These are phyloP conservation scores for Russula foetens DNA, from an alignment of 768 basidiomycete genomes.

Conservation along the genomic window DNA sequence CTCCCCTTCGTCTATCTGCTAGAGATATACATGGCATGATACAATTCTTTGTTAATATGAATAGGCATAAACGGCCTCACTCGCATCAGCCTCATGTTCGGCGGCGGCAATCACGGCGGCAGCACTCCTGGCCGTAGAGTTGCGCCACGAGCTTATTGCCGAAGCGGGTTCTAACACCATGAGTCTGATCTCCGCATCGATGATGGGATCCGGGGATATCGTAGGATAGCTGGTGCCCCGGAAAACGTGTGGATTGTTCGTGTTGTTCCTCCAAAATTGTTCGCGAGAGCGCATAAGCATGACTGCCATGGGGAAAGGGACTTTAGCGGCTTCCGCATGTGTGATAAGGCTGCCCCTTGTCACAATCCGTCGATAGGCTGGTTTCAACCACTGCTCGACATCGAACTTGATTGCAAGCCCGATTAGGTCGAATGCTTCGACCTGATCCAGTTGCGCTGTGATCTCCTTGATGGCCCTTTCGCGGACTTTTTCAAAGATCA, in stretches of 20 bases:
- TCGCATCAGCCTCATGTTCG: too few relatives aligned
- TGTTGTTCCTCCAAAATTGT: background rate
- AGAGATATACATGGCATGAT: too few relatives aligned
- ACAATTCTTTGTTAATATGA: too few relatives aligned
- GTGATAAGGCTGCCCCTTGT: background rate
- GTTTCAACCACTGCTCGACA: slow-evolving; percentile 20
- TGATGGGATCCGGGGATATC: background rate
- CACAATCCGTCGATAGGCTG: slow-evolving; percentile 12
- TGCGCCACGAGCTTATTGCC: too few relatives aligned
- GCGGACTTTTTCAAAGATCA: slow-evolving; percentile 13
- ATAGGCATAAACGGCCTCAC: too few relatives aligned
- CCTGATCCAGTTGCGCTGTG: background rate
- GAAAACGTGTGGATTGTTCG: background rate
- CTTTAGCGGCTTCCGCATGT: background rate
- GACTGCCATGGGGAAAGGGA: background rate
- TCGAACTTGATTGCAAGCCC: slow-evolving; percentile 17
- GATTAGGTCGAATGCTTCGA: slow-evolving; percentile 19
- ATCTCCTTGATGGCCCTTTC: slow-evolving; percentile 17
- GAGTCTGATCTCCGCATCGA: background rate
- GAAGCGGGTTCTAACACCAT: background rate
- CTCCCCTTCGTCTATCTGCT: too few relatives aligned
- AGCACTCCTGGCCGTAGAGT: too few relatives aligned
- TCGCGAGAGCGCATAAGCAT: slow-evolving; percentile 15
- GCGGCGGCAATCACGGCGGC: too few relatives aligned
- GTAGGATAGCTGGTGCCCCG: too few relatives aligned